Evolutionary conservation across 2,329 filamentous ascomycete genomes (phyloP), one percentile per base, ranked within the genome.

Genomic region (Fusarium citri): DNA sequence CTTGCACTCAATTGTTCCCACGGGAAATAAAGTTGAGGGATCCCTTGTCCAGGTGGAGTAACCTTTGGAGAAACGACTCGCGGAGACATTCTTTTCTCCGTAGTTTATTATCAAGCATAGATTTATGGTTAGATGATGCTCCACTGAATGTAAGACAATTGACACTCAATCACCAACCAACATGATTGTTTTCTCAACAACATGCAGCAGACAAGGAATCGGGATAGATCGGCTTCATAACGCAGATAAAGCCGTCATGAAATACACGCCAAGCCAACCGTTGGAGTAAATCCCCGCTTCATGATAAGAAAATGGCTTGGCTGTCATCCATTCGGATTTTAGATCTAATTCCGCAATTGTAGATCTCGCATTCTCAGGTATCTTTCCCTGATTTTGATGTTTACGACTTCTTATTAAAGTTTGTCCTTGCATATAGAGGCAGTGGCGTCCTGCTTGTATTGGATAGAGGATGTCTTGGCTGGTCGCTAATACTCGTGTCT

Each of bases 41-140:
- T 26, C 9, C 49, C 49, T 22, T 28, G 23, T 14, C 41, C 15
- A 10, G 6, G n/a, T 53, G 49, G 49, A 42, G 49, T 37, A 37
- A 25, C 10, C 8, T n/a, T 37, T 50, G 34, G 34, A 37, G 34
- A 37, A 37, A 31, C 30, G 18, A 37, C 6, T 37, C 34, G 23
- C 45, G 7, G 45, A 28, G 14, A 28, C 4, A 45, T 18, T 18
- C 15, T 18, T 20, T 20, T 41, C 31, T 26, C 49, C 49, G 37
- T 26, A 9, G 34, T 11, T 37, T n/a, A 42, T 53, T 42, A 53
- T 28, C 49, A 53, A 53, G 34, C 49, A 53, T 53, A 53, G 20
- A 22, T 53, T 25, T 53, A 53, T 53, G 34, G 49, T 53, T 53
- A 53, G 23, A 12, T n/a, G 15, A 28, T 42, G 37, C 23, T 28